Conservation (phyloP, 1,139 yeast genomes). For the Spencermartinsiella ligniputridi region DNA sequence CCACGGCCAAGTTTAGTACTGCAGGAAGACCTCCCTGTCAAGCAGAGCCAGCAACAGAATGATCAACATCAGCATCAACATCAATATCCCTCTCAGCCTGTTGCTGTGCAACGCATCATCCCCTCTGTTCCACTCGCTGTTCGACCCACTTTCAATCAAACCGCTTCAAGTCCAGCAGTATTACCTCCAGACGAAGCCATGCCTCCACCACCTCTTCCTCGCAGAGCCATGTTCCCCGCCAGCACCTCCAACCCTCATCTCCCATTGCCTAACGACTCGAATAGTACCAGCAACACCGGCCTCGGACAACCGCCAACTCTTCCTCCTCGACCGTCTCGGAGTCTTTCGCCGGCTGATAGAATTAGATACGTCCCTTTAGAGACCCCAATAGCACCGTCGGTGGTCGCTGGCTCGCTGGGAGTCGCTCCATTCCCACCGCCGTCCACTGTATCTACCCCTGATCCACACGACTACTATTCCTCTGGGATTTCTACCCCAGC, state of each 20-base stretch:
- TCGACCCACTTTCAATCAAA: not conserved
- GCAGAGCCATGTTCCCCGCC: constrained; percentile 7
- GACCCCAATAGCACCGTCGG: constrained; percentile 4
- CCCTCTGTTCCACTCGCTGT: too few species aligned
- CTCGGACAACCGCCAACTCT: constrained; percentile 14
- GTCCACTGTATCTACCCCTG: not conserved
- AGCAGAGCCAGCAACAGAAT: not conserved
- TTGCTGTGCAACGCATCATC: too few species aligned
- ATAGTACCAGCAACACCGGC: not conserved
- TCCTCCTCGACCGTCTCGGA: constrained; percentile 22
- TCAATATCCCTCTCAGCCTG: not conserved
- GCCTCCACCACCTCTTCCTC: constrained; percentile 11
- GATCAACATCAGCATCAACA: not conserved
- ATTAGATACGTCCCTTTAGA: constrained; percentile 5
- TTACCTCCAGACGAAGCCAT: constrained; percentile 6
- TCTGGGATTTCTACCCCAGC: constrained; percentile 1
- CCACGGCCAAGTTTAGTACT: constrained; percentile 5
- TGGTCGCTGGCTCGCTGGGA: constrained; percentile 7
- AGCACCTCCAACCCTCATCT: not conserved
- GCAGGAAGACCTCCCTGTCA: too few species aligned
- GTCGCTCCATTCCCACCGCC: not conserved
- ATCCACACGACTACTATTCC: not conserved
- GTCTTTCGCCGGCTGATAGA: constrained; percentile 9
- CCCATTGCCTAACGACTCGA: not conserved
- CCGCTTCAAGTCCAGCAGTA: not conserved